Conservation (phyloP, 1,284 basidiomycete species). For the Leccinum colubrinum region DNA sequence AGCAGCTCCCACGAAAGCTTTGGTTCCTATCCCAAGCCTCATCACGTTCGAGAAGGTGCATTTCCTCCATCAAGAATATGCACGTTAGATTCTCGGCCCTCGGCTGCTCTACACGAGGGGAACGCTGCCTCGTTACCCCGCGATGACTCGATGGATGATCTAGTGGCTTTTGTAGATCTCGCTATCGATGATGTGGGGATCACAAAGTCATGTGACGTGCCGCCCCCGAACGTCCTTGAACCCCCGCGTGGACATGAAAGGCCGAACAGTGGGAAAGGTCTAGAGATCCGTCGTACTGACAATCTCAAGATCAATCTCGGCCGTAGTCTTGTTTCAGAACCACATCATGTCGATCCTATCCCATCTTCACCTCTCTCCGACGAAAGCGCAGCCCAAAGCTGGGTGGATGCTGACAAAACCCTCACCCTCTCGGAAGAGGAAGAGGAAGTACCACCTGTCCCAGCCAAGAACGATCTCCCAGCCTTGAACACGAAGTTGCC, state of each 20-base stretch:
- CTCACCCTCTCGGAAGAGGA: conserved; percentile 17
- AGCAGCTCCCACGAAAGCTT: conserved; percentile 22
- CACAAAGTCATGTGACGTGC: conserved; percentile 29
- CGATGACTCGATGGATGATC: conserved; percentile 34
- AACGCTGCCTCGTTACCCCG: conserved; percentile 18
- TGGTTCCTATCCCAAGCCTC: conserved; percentile 26
- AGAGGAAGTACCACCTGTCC: conserved; percentile 30
- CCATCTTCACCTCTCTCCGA: conserved; percentile 23
- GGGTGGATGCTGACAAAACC: conserved; percentile 21
- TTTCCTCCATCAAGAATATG: conserved; percentile 52
- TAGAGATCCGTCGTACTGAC: conserved; percentile 34
- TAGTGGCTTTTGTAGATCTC: conserved; percentile 35
- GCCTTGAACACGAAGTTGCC: conserved; percentile 23
- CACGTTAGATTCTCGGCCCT: conserved; percentile 31
- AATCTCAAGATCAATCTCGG: conserved; percentile 9
- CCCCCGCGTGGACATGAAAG: conserved; percentile 35
- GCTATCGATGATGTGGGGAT: conserved; percentile 39
- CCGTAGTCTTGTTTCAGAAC: conserved; percentile 16
- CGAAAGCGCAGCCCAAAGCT: conserved; percentile 17
- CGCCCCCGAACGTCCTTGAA: conserved; percentile 40
- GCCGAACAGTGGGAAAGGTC: conserved; percentile 20
- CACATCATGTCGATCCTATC: conserved; percentile 1
- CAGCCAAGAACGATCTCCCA: conserved; percentile 28
- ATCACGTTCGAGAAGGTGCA: conserved; percentile 66
- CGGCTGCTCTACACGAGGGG: conserved; percentile 17